Evolutionary conservation across 148 eudicot species (phyloP).

Genomic region (Dysphania ambrosioides): DNA sequence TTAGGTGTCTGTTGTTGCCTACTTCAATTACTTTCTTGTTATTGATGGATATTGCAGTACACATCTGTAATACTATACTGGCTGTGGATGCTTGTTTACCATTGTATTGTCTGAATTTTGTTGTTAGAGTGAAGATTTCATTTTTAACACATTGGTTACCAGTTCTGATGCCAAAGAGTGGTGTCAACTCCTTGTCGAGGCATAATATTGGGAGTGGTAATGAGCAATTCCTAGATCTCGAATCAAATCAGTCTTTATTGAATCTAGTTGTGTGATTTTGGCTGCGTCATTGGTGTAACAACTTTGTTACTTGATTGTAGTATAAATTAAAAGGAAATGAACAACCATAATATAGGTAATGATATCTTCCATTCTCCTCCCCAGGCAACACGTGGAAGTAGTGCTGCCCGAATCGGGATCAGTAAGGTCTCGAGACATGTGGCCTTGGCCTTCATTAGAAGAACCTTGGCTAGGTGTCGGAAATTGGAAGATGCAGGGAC

Average conservation of each 20-base stretch:
- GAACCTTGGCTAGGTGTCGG: conserved; percentile 67
- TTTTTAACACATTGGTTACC: neutral
- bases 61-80: neutral
- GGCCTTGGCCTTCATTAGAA: conserved; percentile 75
- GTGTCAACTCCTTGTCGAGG: no score
- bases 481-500: conserved; percentile 58
- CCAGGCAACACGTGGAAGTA: conserved; percentile 79
- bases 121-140: neutral
- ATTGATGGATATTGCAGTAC: neutral
- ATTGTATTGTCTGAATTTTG: neutral
- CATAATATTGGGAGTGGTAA: neutral
- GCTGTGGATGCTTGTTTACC: neutral
- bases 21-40: neutral
- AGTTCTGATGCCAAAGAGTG: neutral
- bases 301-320: neutral
- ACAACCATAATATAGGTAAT: conserved; percentile 5
- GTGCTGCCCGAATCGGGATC: conserved; percentile 58
- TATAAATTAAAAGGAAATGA: neutral
- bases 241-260: neutral
- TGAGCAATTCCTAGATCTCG: neutral
- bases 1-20: neutral
- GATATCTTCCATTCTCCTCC: conserved; percentile 9
- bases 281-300: neutral
- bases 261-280: neutral
- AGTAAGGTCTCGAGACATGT: conserved; percentile 69